These are phyloP conservation scores for Ceratocystis diversiconidia DNA, from an alignment of 2,329 filamentous ascomycete species.

Conservation along the genomic window DNA sequence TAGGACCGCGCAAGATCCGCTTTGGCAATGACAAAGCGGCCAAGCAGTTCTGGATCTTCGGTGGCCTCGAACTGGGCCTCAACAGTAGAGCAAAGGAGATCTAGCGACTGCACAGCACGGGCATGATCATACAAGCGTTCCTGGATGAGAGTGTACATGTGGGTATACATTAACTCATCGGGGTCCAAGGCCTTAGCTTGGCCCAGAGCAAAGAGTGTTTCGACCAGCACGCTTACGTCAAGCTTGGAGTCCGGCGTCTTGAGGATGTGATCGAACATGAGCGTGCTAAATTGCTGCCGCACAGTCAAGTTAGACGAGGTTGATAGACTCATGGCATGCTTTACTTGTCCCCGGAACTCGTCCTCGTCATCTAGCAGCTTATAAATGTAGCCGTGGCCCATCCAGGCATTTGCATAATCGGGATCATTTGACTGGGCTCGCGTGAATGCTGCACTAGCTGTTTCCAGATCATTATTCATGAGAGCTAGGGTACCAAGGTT, in stretches of 20 bases:
- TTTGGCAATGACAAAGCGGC: conserved; percentile 67
- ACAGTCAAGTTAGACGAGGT: conserved; percentile 60
- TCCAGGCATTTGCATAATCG: conserved; percentile 84
- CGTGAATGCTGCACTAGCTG: conserved; percentile 85
- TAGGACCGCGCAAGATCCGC: conserved; percentile 76
- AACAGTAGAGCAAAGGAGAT: conserved; percentile 50
- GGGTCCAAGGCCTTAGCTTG: conserved; percentile 63
- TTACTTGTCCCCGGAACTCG: conserved; percentile 75
- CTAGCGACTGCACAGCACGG: conserved; percentile 49
- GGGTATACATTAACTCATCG: conserved; percentile 55
- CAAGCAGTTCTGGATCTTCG: conserved; percentile 60
- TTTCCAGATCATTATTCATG: conserved; percentile 63
- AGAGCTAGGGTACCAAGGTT: conserved; percentile 81
- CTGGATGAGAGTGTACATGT: conserved; percentile 65
- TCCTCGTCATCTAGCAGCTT: conserved; percentile 56
- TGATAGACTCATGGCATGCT: conserved; percentile 85
- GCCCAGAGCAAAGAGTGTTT: conserved; percentile 75
- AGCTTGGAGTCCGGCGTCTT: conserved; percentile 34
- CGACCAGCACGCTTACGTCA: conserved; percentile 52
- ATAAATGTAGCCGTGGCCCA: conserved; percentile 81
- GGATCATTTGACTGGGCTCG: conserved; percentile 88
- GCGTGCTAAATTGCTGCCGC: conserved; percentile 64
- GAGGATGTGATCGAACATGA: conserved; percentile 69
- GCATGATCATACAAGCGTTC: conserved; percentile 61
- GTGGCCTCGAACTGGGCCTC: conserved; percentile 75